phyloP scores from a whole-genome alignment of 2,329 filamentous ascomycete genomes.

The Tolypocladium cylindrosporum region DNA sequence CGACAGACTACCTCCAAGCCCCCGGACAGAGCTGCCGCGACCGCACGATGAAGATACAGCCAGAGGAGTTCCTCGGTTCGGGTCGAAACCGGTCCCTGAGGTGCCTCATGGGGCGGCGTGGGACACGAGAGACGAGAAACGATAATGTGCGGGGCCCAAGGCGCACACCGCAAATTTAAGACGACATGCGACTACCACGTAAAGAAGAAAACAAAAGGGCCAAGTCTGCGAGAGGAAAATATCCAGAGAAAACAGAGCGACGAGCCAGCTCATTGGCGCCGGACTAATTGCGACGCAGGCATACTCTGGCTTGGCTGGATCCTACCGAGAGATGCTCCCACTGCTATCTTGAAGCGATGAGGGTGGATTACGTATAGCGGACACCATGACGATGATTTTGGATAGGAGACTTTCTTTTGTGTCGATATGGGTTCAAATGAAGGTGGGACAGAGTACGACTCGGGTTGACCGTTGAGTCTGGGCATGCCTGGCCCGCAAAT shows the following conservation, averaged over 20 bases:
- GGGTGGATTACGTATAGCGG: neutral
- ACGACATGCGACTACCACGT: neutral
- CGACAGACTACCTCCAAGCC: constrained; percentile 15
- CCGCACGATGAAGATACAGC: neutral
- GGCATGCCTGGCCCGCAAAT: neutral
- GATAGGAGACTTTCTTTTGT: neutral
- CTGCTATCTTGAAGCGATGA: neutral
- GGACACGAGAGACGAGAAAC: neutral
- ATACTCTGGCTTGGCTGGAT: neutral
- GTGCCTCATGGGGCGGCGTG: neutral
- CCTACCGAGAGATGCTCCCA: neutral
- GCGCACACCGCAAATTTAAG: neutral
- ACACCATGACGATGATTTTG: neutral
- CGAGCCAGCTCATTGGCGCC: neutral
- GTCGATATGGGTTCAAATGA: neutral
- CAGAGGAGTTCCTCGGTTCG: neutral
- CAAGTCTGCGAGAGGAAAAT: neutral
- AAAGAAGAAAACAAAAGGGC: neutral
- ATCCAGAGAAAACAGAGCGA: neutral
- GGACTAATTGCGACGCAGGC: neutral
- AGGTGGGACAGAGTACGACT: neutral
- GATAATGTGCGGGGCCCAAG: neutral
- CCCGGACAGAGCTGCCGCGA: constrained; percentile 5
- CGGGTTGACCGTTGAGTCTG: neutral
- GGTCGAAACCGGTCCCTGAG: neutral